Evolutionary conservation across 495 filamentous ascomycete species (phyloP).

Genomic region (Lichina pygmaea): DNA sequence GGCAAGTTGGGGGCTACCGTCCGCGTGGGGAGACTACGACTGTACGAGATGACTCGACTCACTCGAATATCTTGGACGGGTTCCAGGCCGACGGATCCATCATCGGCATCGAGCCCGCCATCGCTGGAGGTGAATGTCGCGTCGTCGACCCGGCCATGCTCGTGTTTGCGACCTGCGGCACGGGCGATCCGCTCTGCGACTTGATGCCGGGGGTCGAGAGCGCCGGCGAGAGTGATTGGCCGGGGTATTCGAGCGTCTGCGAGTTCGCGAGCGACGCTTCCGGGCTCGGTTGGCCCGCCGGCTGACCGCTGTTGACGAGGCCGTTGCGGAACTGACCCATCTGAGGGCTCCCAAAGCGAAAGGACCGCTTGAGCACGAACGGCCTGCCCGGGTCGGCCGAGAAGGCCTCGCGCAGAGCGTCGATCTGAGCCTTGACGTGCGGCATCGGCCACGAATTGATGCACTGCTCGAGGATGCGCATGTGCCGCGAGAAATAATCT

Average conservation of each 20-base stretch:
- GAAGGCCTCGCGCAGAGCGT: conserved; percentile 75
- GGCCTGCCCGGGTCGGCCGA: conserved; percentile 65
- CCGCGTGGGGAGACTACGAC: not conserved
- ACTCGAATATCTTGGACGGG: conserved; percentile 83
- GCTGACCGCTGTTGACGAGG: conserved; percentile 31
- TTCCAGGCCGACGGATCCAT: conserved; percentile 63
- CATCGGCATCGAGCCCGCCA: conserved; percentile 25
- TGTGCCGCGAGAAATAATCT: conserved; percentile 81
- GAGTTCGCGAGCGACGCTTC: conserved; percentile 4
- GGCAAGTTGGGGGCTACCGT: too few species aligned
- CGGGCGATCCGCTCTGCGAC: conserved; percentile 56
- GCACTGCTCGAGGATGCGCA: conserved; percentile 80
- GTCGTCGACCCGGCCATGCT: conserved; percentile 39
- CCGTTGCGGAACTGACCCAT: conserved; percentile 23
- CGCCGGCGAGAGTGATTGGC: conserved; percentile 28
- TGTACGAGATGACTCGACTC: conserved; percentile 15
- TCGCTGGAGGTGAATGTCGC: conserved; percentile 18
- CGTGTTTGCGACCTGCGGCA: too few species aligned
- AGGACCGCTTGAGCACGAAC: conserved; percentile 68
- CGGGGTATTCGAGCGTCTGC: conserved; percentile 1
- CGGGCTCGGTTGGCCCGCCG: conserved; percentile 8
- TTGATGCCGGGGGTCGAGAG: conserved; percentile 20
- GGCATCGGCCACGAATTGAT: conserved; percentile 69
- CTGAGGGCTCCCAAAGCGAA: conserved; percentile 67
- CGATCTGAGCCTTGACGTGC: conserved; percentile 75